Evolutionary conservation across 2,329 filamentous ascomycete species (phyloP).

Genomic region (Nothopassalora personata): DNA sequence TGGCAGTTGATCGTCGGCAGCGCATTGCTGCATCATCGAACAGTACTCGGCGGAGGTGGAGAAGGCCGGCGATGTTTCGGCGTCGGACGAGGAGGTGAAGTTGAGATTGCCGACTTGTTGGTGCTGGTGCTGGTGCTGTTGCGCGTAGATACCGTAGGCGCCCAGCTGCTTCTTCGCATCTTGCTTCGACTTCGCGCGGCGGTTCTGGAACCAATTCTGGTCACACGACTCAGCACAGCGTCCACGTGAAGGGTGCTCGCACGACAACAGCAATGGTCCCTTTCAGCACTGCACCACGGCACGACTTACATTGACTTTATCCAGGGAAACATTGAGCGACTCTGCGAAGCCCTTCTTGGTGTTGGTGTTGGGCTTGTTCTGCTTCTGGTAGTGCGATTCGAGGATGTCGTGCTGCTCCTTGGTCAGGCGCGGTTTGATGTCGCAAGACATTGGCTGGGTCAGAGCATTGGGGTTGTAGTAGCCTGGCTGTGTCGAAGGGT

Average conservation of each 20-base stretch:
- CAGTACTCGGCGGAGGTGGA: slow-evolving; percentile 26
- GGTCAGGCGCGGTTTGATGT: slow-evolving; percentile 49
- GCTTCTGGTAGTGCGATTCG: slow-evolving; percentile 45
- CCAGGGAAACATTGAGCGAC: slow-evolving; percentile 43
- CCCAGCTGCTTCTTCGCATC: slow-evolving; percentile 44
- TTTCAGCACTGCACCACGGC: not conserved
- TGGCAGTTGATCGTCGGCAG: slow-evolving; percentile 14
- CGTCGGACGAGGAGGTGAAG: slow-evolving; percentile 25
- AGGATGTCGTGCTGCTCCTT: slow-evolving; percentile 51
- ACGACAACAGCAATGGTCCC: not conserved
- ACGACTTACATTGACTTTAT: slow-evolving; percentile 49
- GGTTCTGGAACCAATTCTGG: slow-evolving; percentile 53
- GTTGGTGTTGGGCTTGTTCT: slow-evolving; percentile 47
- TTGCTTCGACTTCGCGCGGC: slow-evolving; percentile 49
- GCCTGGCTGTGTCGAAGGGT: slow-evolving; percentile 9
- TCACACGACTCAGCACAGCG: slow-evolving; percentile 1
- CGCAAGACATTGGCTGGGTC: slow-evolving; percentile 31
- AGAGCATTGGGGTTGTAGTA: slow-evolving; percentile 15
- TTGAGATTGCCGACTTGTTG: slow-evolving; percentile 13
- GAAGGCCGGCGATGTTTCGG: slow-evolving; percentile 30
- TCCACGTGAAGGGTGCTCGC: not conserved
- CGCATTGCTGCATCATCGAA: slow-evolving; percentile 29
- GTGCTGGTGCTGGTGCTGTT: slow-evolving; percentile 10
- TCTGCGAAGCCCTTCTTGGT: slow-evolving; percentile 49
- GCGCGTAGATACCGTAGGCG: slow-evolving; percentile 23